Percentiles rank a stretch among this genome's conserved stretches.
phyloP scores from a whole-genome alignment of 2,329 filamentous ascomycete genomes.

The Fusarium sp. region DNA sequence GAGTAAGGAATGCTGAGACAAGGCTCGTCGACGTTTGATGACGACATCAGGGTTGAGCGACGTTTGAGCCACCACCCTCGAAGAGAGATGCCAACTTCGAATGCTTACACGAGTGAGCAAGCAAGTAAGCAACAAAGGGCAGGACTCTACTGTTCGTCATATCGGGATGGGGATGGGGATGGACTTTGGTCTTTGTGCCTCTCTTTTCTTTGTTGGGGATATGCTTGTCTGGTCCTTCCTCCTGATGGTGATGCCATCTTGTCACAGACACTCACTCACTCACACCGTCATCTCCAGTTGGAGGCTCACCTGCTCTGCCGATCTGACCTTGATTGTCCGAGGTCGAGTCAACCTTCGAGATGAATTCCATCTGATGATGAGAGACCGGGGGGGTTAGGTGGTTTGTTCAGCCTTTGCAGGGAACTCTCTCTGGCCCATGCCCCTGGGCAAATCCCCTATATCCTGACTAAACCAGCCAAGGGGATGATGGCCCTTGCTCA shows the following conservation, averaged over 20 bases:
- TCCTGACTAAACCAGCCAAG: not conserved
- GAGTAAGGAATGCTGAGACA: not conserved
- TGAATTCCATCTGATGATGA: constrained; percentile 20
- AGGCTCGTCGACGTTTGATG: constrained; percentile 7
- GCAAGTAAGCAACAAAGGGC: constrained; percentile 3
- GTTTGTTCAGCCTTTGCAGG: constrained; percentile 4
- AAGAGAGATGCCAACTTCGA: constrained; percentile 10
- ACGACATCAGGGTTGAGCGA: constrained; percentile 19
- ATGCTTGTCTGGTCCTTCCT: constrained; percentile 22
- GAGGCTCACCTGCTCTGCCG: not conserved
- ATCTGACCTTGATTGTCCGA: constrained; percentile 18
- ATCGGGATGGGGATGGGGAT: not conserved
- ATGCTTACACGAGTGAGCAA: not conserved
- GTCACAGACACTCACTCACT: not conserved
- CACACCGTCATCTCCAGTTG: not conserved
- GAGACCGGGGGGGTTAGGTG: not conserved
- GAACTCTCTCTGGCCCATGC: constrained; percentile 16
- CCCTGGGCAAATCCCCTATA: constrained; percentile 1
- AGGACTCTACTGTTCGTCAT: constrained; percentile 5
- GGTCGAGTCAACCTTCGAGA: constrained; percentile 6
- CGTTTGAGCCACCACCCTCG: constrained; percentile 18
- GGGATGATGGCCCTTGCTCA: constrained; percentile 5
- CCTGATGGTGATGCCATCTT: not conserved
- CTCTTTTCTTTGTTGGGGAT: constrained; percentile 23
- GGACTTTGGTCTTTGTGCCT: constrained; percentile 21